These are phyloP conservation scores for Hippophae rhamnoides DNA, from an alignment of 306 rosid species.

Conservation along the genomic window DNA sequence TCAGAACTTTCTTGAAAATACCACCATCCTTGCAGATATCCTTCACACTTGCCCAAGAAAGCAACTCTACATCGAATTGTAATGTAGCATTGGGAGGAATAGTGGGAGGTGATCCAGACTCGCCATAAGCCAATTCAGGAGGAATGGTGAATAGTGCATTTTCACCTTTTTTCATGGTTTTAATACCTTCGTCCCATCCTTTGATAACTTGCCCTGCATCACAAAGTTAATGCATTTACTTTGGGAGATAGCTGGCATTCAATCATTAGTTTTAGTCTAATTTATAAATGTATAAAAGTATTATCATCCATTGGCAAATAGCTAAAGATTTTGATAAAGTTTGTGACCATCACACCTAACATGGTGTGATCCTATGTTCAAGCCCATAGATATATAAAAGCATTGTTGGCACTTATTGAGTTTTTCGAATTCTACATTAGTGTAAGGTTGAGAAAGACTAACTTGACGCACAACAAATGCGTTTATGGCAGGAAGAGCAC, in stretches of 20 bases:
- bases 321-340: no score
- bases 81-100: slow-evolving; percentile 85
- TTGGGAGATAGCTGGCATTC: neutral
- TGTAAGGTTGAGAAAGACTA: no score
- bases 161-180: slow-evolving; percentile 86
- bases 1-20: slow-evolving; percentile 62
- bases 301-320: neutral
- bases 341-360: no score
- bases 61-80: slow-evolving; percentile 77
- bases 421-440: no score
- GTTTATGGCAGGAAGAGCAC: no score
- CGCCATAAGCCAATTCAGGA: slow-evolving; percentile 73
- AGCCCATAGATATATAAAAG: no score
- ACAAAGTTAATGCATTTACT: neutral
- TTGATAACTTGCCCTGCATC: slow-evolving; percentile 83
- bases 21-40: slow-evolving; percentile 95
- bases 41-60: slow-evolving; percentile 79
- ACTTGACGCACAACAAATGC: no score
- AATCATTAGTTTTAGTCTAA: no score
- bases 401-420: no score
- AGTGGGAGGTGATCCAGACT: slow-evolving; percentile 70
- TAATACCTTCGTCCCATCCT: slow-evolving; percentile 91
- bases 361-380: no score
- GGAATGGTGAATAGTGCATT: slow-evolving; percentile 80
- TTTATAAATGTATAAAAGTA: neutral